Base-by-base conservation (phyloP, 495 filamentous ascomycete genomes). In the Sphaerosporella brunnea region DNA sequence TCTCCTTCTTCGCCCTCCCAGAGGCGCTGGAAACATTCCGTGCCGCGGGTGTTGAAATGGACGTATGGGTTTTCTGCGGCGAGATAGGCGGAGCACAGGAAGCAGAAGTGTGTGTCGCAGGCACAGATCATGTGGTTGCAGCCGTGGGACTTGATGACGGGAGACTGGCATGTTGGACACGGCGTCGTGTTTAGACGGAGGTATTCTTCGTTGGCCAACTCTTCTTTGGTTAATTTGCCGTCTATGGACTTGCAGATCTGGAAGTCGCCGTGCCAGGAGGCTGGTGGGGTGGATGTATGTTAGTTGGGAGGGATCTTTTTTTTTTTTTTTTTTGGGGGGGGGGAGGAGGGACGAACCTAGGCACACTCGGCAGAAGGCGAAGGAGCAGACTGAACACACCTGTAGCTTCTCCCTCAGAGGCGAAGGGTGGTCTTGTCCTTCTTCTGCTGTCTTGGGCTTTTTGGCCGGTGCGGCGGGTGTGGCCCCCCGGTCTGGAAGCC, bases 71-170 rank as follows among this genome's bases (percentile, higher is more conserved):
- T 87, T 15, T 62, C 66, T 2, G 78, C 72, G 16, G 74, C 66
- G n/a, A 97, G 69, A 80, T 85, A 97, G 10, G 75, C 70, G 0
- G 80, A 80, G 62, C 90, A 97, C 4, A 97, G 77, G 57, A 96
- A 97, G 64, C 90, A 97, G 58, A 95, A 97, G 62, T 96, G 90
- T 1, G 84, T 78, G 36, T 75, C 68, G 66, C 90, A 97, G 47
- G 80, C 77, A 61, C 90, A 97, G 13, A 77, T 79, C 90, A 97
- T 97, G 59, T 97, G 90, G 62, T 97, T 97, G 74, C 90, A 97
- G 25, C 90, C 90, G 55, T 83, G 76, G 10, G 77, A 81, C 65
- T 97, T 97, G 55, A 95, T 82, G 18, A 77, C 78, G 0, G 82
- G 83, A 1, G 79, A 74, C n/a, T 66, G 72, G 62, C 90, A 97